These are phyloP conservation scores for Trichoderma sp. DNA, from an alignment of 2,329 filamentous ascomycete genomes.

Conservation along the genomic window DNA sequence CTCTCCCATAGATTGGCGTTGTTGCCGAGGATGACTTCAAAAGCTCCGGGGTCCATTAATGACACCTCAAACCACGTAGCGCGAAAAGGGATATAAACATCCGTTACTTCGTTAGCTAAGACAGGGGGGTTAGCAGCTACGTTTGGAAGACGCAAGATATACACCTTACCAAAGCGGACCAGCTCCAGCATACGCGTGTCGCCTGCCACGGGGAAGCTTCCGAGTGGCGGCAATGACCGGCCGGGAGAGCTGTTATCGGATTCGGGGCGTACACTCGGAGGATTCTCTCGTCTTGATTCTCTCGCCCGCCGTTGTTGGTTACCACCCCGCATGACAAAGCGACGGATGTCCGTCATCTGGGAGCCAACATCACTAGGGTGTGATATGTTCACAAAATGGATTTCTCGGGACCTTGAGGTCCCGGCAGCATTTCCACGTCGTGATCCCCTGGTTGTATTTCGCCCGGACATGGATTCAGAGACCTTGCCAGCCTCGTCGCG, in stretches of 20 bases:
- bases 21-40: background rate
- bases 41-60: background rate
- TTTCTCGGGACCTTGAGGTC: background rate
- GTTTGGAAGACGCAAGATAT: background rate
- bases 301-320: background rate
- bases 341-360: background rate
- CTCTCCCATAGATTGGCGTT: background rate
- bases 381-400: background rate
- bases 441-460: background rate
- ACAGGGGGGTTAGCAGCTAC: background rate
- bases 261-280: no score
- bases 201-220: background rate
- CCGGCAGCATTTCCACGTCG: background rate
- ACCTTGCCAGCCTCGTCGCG: background rate
- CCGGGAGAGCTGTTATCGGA: background rate
- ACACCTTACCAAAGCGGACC: background rate
- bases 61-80: background rate
- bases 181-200: background rate
- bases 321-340: background rate
- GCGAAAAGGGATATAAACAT: background rate
- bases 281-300: background rate
- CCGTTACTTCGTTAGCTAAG: background rate
- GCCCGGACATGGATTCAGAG: background rate
- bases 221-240: background rate
- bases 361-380: background rate